Percentiles rank a stretch among this genome's conserved stretches.
Evolutionary conservation across 305 asterid genomes (phyloP).

Genomic region (Fraxinus xanthoxyloides): DNA sequence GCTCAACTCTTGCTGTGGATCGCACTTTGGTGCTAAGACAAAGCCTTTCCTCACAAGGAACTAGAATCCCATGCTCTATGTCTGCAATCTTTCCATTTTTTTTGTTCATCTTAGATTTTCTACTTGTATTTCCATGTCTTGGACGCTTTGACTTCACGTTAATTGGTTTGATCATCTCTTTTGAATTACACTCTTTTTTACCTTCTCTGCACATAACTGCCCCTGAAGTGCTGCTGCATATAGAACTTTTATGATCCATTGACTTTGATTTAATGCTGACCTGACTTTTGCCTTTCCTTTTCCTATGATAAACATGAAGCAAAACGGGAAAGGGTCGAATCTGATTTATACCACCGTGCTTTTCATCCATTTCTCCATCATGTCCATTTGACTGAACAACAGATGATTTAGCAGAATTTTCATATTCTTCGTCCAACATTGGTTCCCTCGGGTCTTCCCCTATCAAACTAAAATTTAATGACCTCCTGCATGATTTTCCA

Average conservation of each 20-base stretch:
- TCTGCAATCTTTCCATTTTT: background rate
- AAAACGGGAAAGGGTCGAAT: background rate
- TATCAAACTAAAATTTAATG: background rate
- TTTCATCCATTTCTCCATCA: background rate
- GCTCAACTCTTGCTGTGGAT: constrained; percentile 19
- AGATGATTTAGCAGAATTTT: background rate
- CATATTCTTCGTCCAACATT: background rate
- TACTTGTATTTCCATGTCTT: background rate
- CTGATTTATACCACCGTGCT: background rate
- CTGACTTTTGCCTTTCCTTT: background rate
- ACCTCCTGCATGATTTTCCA: background rate
- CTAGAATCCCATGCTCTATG: constrained; percentile 2
- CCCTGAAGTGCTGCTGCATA: background rate
- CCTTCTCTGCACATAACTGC: background rate
- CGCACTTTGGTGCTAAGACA: background rate
- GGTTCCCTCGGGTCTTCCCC: background rate
- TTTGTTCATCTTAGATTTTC: background rate
- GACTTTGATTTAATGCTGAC: background rate
- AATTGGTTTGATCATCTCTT: background rate
- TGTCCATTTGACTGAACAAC: background rate
- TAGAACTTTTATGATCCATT: background rate
- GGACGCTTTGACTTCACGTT: background rate
- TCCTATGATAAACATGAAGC: background rate
- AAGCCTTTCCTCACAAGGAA: constrained; percentile 2
- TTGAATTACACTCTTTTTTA: background rate